Percentiles rank a stretch among this genome's conserved stretches.
These are phyloP conservation scores for Takakia lepidozioides DNA, from an alignment of 225 moss, liverwort and hornwort genomes.

Conservation along the genomic window DNA sequence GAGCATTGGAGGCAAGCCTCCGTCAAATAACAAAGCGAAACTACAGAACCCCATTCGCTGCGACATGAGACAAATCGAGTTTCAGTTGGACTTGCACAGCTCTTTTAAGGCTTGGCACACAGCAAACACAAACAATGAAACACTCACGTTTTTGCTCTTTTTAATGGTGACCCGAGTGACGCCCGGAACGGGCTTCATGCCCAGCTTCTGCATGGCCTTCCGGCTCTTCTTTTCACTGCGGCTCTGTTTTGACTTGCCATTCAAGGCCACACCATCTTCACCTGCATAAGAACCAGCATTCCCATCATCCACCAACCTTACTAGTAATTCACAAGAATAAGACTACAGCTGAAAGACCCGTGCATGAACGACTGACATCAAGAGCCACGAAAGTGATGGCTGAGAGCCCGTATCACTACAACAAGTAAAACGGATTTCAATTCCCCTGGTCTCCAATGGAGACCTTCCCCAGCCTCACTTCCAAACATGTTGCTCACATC, in stretches of 20 bases:
- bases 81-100: too few relatives aligned
- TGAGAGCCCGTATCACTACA: too few relatives aligned
- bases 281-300: too few relatives aligned
- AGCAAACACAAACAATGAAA: neutral
- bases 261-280: conserved; percentile 59
- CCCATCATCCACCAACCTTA: neutral
- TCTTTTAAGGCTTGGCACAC: too few relatives aligned
- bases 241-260: conserved; percentile 98
- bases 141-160: conserved; percentile 91
- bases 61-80: too few relatives aligned
- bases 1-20: too few relatives aligned
- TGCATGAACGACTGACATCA: neutral
- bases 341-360: neutral
- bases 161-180: conserved; percentile 97
- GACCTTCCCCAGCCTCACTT: too few relatives aligned
- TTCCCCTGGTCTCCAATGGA: too few relatives aligned
- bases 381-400: neutral
- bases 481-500: too few relatives aligned
- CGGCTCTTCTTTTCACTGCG: conserved; percentile 99
- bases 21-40: too few relatives aligned
- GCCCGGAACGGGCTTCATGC: conserved; percentile 98
- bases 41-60: too few relatives aligned
- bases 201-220: conserved; percentile 99
- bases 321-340: neutral
- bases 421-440: too few relatives aligned